Evolutionary conservation across 2,329 filamentous ascomycete genomes (phyloP), one percentile per base, ranked within the genome.

Genomic region (Cryoendolithus antarcticus): DNA sequence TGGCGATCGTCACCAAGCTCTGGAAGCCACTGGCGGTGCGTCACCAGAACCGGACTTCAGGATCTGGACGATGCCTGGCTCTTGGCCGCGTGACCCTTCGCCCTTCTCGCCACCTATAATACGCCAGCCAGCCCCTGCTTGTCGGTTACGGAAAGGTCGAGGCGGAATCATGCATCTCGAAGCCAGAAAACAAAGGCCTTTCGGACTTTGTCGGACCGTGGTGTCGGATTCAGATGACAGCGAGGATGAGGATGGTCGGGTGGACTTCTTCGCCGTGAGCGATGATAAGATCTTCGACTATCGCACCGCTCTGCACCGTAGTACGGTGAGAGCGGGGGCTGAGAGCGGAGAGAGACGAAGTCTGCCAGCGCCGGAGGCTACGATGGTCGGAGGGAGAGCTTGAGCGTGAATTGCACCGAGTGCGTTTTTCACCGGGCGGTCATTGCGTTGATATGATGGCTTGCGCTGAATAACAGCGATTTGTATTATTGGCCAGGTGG

Each of bases 161-260:
- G 72, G 88, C 46, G 86, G 86, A 46, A 78, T 89, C 30, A 61
- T 93, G 49, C 86, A 86, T 74, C 85, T 96, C 49, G 91, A 96
- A 62, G 80, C 51, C 42, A 48, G 54, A 27, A 54, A 53, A 36
- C 46, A 50, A 9, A 44, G 47, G 40, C 44, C 47, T 10, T 38
- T 32, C 19, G 50, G 51, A 12, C 42, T 51, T 9, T 42, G 54
- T 30, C 46, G 45, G 30, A 48, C 46, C 24, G 58, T 61, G 11
- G 54, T 61, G 44, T 94, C 82, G 74, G 93, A 86, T 62, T 93
- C 85, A 63, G 39, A 41, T 21, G 85, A 93, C 51, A 84, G 86
- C 44, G 80, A 81, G 46, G 85, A 88, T 38, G 82, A 86, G 41
- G 75, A 79, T 40, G 71, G 80, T 15, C 69, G 78, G 44, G 86